Base-by-base conservation (phyloP, 129 eudicot genomes). In the Deinandra increscens region DNA sequence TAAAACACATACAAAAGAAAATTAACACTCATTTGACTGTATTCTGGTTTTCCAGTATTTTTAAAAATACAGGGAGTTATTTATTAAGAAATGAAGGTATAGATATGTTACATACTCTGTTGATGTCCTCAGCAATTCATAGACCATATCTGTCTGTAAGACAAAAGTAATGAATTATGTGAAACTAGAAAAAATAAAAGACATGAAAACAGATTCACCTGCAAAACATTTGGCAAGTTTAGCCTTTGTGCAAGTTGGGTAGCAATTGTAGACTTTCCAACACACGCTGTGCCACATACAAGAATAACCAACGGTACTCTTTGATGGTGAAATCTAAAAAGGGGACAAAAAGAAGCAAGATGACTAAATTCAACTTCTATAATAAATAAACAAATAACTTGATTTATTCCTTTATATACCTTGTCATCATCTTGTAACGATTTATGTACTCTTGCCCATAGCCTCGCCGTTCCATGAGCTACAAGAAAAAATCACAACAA, bases 231-330 rank as follows among this genome's bases (percentile, higher is more conserved):
- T 75, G 98, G 98, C 86, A 93, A 83, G 83, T 93, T 93, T 45
- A 93, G 83, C 84, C 98, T 89, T 80, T 93, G 98, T 8, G 97
- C 98, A 75, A 93, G 98, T 79, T 93, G 98, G 69, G 98, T 93
- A 76, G 98, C 98, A 80, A 93, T 93, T 7, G 98, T 93, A 64
- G 98, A 93, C 81, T 93, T 93, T 51, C 98, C 98, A 74, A 86
- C 88, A 81, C 95, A 93, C 9, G 96, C 98, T 69, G 98, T 86
- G 70, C 97, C 98, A 80, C 98, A 93, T 13, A 93, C 98, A 84
- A 93, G 98, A 71, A 93, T 93, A 59, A 93, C 98, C 79, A 93
- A 76, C 6, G 98, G 98, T 31, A 93, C 98, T 84, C 98, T 80
- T 64, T 81, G 95, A 93, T 93, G 98, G 71, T 93, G 98, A 85